Base-by-base conservation (phyloP, 2,329 filamentous ascomycete genomes). In the Xylaria arbuscula region DNA sequence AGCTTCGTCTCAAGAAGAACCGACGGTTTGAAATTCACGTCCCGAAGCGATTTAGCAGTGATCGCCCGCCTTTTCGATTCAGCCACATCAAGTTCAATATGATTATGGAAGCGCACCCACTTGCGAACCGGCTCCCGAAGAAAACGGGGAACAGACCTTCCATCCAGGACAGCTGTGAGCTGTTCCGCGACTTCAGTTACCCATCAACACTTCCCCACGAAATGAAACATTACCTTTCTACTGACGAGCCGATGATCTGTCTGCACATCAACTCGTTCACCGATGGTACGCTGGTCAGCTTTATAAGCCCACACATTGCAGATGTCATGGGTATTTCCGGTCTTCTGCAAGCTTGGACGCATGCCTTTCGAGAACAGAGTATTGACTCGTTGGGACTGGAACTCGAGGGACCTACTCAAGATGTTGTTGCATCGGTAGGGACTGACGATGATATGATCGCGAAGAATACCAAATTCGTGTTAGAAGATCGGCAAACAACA, bases 201-300 rank as follows among this genome's bases (percentile, higher is more conserved):
- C 63, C 63, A n/a, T 36, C 55, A 36, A 56, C 48, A n/a, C 61
- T 68, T 13, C 54, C 66, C 8, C 40, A 48, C 34, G 28, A 68
- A 24, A 61, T 68, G 17, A 65, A 67, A 34, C 51, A 69, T 15
- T 69, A 67, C 34, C 57, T 69, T 8, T 40, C 40, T 47, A 67
- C 63, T 19, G 67, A 69, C 15, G 63, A 67, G 17, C 63, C 67
- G 47, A 34, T 69, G 8, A 59, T 69, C 15, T 67, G 57, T 48
- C 57, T 69, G 6, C 38, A 64, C 22, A 59, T 69, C 17, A 60
- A 24, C 32, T 62, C 67, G 19, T 69, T 69, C n/a, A 47, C 58
- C 4, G 58, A 69, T 24, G 53, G 34, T 5, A 69, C 67, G 13
- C 40, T 69, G 1, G 67, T 69, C n/a, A 55, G 34, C 34, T 13